Conservation (phyloP, 371 early-diverging fungal species). For the Circinella minor region DNA sequence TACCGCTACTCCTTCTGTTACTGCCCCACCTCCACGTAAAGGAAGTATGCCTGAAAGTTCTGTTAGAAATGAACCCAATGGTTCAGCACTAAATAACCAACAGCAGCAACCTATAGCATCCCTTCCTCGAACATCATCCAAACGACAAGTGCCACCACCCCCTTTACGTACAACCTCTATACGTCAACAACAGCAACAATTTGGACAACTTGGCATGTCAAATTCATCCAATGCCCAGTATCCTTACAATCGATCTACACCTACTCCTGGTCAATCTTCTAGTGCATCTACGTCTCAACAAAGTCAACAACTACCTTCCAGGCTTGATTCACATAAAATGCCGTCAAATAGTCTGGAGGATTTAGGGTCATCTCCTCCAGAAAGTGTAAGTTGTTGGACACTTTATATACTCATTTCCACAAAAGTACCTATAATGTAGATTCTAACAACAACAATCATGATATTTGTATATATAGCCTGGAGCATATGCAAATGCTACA, state of each 20-base stretch:
- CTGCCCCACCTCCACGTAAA: slow-evolving; percentile 1
- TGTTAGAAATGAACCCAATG: slow-evolving; percentile 1
- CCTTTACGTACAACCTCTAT: slow-evolving; percentile 2
- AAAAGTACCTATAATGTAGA: no score
- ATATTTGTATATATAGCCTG: slow-evolving; percentile 5
- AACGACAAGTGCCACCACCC: neutral
- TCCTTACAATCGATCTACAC: neutral
- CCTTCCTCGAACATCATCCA: slow-evolving; percentile 4
- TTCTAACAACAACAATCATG: no score
- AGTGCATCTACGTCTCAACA: slow-evolving; percentile 12
- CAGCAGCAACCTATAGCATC: neutral
- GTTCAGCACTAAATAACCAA: slow-evolving; percentile 2
- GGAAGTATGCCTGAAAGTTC: slow-evolving; percentile 2
- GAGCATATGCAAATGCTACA: slow-evolving; percentile 29
- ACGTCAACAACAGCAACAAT: slow-evolving; percentile 9
- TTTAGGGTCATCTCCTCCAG: slow-evolving; percentile 33
- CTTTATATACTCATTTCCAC: neutral
- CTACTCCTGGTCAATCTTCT: slow-evolving; percentile 2
- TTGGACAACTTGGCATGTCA: neutral
- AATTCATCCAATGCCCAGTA: neutral
- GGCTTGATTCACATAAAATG: slow-evolving; percentile 12
- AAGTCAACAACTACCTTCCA: slow-evolving; percentile 17
- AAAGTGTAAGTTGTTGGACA: slow-evolving; percentile 27
- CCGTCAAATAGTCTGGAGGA: slow-evolving; percentile 17
- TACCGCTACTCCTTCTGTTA: neutral